Evolutionary conservation across 257 asterid genomes (phyloP), one percentile per base, ranked within the genome.

Genomic region (Penstemon barbatus): DNA sequence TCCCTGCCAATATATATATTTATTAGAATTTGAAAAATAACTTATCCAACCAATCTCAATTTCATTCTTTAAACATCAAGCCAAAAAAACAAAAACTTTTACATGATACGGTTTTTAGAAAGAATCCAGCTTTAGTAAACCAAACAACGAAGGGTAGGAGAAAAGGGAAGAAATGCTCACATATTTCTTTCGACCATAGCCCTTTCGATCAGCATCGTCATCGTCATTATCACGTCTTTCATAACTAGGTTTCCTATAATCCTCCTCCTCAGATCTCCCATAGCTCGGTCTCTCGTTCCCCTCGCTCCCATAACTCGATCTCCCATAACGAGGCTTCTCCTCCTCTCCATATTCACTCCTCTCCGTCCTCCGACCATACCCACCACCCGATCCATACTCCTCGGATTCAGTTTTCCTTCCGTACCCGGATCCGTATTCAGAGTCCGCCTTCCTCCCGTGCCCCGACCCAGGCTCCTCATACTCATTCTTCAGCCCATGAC

Each of bases 171-270:
- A 5, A 55, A 19, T 7, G n/a, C 65, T 60, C 51, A 60, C 65
- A 41, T 60, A 60, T 60, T 60, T 69, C 70, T 81, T 79, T 71
- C 89, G 89, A 49, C 86, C 86, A 69, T 77, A 64, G 56, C 80
- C 68, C 39, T 64, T 71, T 18, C 61, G 74, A 15, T 66, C 71
- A 0, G 66, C 75, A n/a, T 72, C 70, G 4, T 59, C 65, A n/a
- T 44, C 50, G 4, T 37, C 19, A 13, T 61, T 77, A 39, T 54
- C 61, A 48, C 36, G 65, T 70, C 75, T 79, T 57, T 50, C 71
- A 33, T 79, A 79, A 45, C 73, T 67, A 9, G 80, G 71, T 61
- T 67, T 79, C 53, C 11, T 39, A 15, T 78, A 74, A 7, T 55
- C 73, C 62, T 73, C 79, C 50, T 74, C 82, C 77, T 75, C 79